These are phyloP conservation scores for Chenopodium suecicum DNA, from an alignment of 148 eudicot species.

Conservation along the genomic window DNA sequence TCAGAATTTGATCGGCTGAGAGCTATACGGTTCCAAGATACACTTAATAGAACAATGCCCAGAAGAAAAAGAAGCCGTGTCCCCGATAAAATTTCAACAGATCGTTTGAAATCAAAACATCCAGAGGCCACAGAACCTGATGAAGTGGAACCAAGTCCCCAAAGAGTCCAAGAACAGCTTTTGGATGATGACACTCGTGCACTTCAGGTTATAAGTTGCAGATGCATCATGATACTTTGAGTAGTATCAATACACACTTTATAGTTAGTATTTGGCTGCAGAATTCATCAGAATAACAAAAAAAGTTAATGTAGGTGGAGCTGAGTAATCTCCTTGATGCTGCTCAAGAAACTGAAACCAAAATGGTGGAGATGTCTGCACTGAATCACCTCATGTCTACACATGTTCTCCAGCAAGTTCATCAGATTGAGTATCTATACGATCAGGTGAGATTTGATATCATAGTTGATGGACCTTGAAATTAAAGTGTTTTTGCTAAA, in stretches of 20 bases:
- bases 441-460: slow-evolving; percentile 63
- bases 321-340: slow-evolving; percentile 77
- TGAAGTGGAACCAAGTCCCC: slow-evolving; percentile 56
- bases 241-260: neutral
- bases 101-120: slow-evolving; percentile 32
- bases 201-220: slow-evolving; percentile 62
- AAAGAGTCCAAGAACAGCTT: slow-evolving; percentile 75
- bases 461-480: neutral
- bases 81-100: slow-evolving; percentile 30
- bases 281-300: neutral
- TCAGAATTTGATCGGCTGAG: slow-evolving; percentile 90
- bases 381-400: slow-evolving; percentile 96
- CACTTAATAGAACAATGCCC: slow-evolving; percentile 68
- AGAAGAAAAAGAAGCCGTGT: slow-evolving; percentile 60
- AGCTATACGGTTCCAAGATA: slow-evolving; percentile 87
- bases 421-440: slow-evolving; percentile 85
- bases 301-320: slow-evolving; percentile 52
- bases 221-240: neutral
- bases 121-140: slow-evolving; percentile 44
- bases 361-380: slow-evolving; percentile 98
- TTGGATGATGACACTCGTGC: slow-evolving; percentile 91
- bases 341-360: slow-evolving; percentile 87
- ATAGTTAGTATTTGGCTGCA: neutral
- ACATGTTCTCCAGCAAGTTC: slow-evolving; percentile 88
- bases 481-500: slow-evolving; percentile 2